Conservation (phyloP, 805 yeast genomes). For the Candida arabinofermentans region DNA sequence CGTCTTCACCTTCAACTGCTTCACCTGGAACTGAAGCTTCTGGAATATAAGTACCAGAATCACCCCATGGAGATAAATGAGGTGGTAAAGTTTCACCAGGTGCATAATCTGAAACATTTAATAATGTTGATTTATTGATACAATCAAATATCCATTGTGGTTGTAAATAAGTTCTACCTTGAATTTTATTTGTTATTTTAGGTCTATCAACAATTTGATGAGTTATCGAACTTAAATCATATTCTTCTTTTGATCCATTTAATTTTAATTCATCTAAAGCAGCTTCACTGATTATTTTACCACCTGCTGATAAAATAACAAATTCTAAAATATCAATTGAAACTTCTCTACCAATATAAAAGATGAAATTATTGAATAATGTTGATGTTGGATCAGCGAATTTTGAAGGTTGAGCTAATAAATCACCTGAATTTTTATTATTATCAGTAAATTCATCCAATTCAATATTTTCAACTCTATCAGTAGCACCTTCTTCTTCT, state of each 20-base stretch:
- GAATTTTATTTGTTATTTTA: slow-evolving; percentile 64
- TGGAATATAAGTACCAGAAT: slow-evolving; percentile 87
- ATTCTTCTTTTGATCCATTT: slow-evolving; percentile 43
- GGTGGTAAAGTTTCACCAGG: slow-evolving; percentile 97
- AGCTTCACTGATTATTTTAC: slow-evolving; percentile 79
- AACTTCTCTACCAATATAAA: slow-evolving; percentile 93
- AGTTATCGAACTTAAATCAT: slow-evolving; percentile 68
- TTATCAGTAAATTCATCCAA: slow-evolving; percentile 72
- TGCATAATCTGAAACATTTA: slow-evolving; percentile 77
- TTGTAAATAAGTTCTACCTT: slow-evolving; percentile 91
- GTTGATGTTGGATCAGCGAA: slow-evolving; percentile 56
- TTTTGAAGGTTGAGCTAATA: slow-evolving; percentile 66
- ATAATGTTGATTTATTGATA: slow-evolving; percentile 69
- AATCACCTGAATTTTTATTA: slow-evolving; percentile 62
- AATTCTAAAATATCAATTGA: slow-evolving; percentile 89
- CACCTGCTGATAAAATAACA: slow-evolving; percentile 82
- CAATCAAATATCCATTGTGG: slow-evolving; percentile 98
- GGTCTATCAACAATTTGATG: slow-evolving; percentile 97
- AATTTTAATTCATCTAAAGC: slow-evolving; percentile 69
- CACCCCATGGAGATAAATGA: slow-evolving; percentile 99
- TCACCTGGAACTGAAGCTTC: slow-evolving; percentile 42
- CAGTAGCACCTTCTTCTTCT: slow-evolving; percentile 33
- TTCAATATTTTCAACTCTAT: slow-evolving; percentile 41
- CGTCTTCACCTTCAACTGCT: slow-evolving; percentile 39
- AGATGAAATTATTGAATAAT: slow-evolving; percentile 70